phyloP scores from a whole-genome alignment of 106 monocot genomes.

The Amphibolis antarctica region DNA sequence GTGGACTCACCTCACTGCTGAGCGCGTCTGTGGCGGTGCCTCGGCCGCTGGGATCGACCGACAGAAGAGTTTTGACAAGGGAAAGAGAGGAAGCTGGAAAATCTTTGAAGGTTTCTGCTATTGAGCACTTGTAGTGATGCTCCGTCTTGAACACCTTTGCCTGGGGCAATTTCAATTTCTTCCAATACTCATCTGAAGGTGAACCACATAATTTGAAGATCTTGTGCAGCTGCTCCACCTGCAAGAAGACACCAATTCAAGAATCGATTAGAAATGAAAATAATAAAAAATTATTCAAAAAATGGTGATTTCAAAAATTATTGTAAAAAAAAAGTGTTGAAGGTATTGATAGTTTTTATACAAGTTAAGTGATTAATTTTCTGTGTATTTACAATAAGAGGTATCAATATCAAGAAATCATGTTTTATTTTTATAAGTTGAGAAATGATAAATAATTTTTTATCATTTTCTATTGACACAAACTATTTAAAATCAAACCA shows the following conservation, averaged over 20 bases:
- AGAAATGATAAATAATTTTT: too few relatives aligned
- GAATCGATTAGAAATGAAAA: neutral
- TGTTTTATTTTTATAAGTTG: too few relatives aligned
- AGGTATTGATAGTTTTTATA: too few relatives aligned
- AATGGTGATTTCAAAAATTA: too few relatives aligned
- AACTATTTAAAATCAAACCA: too few relatives aligned
- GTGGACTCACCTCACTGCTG: conserved; percentile 50
- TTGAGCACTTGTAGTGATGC: conserved; percentile 30
- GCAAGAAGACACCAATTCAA: neutral
- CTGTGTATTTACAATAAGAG: too few relatives aligned
- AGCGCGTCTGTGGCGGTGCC: conserved; percentile 55
- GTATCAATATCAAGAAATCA: too few relatives aligned
- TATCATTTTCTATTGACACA: too few relatives aligned
- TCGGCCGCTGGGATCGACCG: conserved; percentile 46
- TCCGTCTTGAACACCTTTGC: conserved; percentile 43
- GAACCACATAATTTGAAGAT: conserved; percentile 79
- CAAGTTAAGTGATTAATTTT: too few relatives aligned
- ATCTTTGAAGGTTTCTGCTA: conserved; percentile 41
- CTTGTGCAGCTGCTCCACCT: conserved; percentile 73
- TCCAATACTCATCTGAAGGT: conserved; percentile 56
- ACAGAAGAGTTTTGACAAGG: conserved; percentile 48
- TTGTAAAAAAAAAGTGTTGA: too few relatives aligned
- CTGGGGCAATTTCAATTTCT: conserved; percentile 37
- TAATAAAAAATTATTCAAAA: too few relatives aligned
- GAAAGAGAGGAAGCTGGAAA: conserved; percentile 44